Base-by-base conservation (phyloP, 108 stramenopile species). In the Ochromonas danica region DNA sequence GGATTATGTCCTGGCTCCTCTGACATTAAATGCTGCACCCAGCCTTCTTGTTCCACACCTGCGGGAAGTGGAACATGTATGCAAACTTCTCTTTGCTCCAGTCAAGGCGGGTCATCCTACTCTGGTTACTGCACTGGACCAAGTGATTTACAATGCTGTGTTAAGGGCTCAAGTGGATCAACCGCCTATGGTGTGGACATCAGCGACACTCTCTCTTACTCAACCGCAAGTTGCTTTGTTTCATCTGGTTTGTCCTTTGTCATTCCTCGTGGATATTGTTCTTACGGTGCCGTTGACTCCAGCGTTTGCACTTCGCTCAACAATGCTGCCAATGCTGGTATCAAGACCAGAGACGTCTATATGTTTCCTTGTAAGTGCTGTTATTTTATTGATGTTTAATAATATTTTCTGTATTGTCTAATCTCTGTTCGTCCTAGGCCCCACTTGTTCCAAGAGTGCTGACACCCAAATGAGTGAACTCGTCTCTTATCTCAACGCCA, bases 401-500 rank as follows among this genome's bases (percentile, higher is more conserved):
- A 51, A 14, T 51, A 6, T 22, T 51, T 51, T 6, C 45, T 6
- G 22, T 51, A n/a, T n/a, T n/a, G n/a, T n/a, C n/a, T n/a, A n/a
- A n/a, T n/a, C n/a, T n/a, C n/a, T n/a, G 22, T 51, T 51, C 14
- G 22, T 14, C 45, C n/a, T n/a, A 51, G 45, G 45, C 31, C 72
- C 72, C 36, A 75, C 72, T 27, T 42, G 72, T 36, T 75, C 72
- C 31, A 75, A 75, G 31, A 57, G 45, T 75, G 72, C 72, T 36
- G 72, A 6, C 36, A 33, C 72, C 10, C 72, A 75, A 75, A 60
- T 75, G 43, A 45, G 31, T 33, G 72, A 75, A 41, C 35, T 75
- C 3, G 51, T 60, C 10, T 35, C 14, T 41, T 75, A 75, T 42
- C 35, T 75, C 14, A 75, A 75, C 31, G n/a, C 43, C 72, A 75